These are phyloP conservation scores for Adansonia digitata DNA, from an alignment of 345 rosid species.

Conservation along the genomic window DNA sequence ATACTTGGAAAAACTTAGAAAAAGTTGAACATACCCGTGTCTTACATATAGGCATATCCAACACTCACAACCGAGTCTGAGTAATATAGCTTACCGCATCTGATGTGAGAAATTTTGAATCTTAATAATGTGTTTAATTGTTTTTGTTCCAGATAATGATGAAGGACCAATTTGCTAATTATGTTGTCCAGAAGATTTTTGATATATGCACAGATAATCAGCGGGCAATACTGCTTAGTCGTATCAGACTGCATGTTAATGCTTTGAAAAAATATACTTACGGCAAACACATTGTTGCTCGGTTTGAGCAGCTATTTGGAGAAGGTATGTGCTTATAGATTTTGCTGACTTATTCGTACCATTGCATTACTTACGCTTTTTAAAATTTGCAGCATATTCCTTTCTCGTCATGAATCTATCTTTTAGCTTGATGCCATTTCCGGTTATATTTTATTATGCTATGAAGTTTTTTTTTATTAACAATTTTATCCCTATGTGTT, in stretches of 20 bases:
- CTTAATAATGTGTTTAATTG: not conserved
- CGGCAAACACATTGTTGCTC: conserved; percentile 71
- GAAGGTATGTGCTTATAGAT: conserved; percentile 35
- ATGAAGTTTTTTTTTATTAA: too few relatives aligned
- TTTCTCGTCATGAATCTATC: not conserved
- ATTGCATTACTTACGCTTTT: not conserved
- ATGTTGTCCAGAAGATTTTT: conserved; percentile 67
- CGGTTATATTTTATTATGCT: not conserved
- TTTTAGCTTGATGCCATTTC: not conserved
- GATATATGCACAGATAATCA: conserved; percentile 49
- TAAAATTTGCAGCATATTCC: not conserved
- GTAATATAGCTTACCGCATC: too few relatives aligned
- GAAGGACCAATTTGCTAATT: too few relatives aligned
- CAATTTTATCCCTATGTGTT: not conserved
- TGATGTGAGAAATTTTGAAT: not conserved
- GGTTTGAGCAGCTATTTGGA: conserved; percentile 51
- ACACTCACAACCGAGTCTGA: too few relatives aligned
- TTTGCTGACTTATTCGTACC: not conserved
- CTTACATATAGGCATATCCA: too few relatives aligned
- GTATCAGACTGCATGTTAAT: conserved; percentile 43
- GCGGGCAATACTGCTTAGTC: conserved; percentile 34
- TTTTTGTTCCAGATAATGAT: conserved; percentile 42
- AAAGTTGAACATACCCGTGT: too few relatives aligned
- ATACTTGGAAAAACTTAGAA: too few relatives aligned
- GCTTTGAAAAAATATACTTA: conserved; percentile 74